Conservation (phyloP, 768 basidiomycete species). For the Psilocybe azurescens region DNA sequence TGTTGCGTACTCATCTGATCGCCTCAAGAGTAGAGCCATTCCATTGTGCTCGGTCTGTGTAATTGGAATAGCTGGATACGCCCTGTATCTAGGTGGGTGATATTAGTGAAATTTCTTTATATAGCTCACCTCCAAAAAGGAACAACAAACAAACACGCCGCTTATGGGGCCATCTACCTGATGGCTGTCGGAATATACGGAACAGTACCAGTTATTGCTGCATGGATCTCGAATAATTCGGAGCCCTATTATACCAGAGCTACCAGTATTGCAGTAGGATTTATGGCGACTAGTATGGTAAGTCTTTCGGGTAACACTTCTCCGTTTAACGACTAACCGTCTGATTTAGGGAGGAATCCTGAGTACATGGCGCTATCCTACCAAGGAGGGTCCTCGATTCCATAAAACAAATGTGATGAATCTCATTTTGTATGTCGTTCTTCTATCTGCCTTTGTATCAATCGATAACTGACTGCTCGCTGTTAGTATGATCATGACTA, state of each 20-base stretch:
- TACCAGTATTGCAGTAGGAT: conserved; percentile 36
- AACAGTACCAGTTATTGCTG: conserved; percentile 31
- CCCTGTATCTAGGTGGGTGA: conserved; percentile 32
- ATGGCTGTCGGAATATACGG: conserved; percentile 38
- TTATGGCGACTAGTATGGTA: conserved; percentile 38
- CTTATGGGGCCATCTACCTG: conserved; percentile 38
- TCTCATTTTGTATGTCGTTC: conserved; percentile 33
- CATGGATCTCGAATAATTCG: conserved; percentile 43
- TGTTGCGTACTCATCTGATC: conserved; percentile 31
- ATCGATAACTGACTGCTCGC: conserved; percentile 24
- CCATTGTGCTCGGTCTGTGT: conserved; percentile 26
- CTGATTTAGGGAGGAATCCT: conserved; percentile 37
- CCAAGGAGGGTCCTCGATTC: conserved; percentile 39
- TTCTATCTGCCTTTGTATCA: not conserved
- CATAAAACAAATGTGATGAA: conserved; percentile 39
- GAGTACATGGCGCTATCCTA: conserved; percentile 43
- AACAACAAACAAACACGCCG: conserved; percentile 25
- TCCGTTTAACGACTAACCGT: not conserved
- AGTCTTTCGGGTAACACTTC: conserved; percentile 7
- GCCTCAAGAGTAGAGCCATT: conserved; percentile 30
- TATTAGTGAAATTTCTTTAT: not conserved
- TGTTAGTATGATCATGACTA: conserved; percentile 16
- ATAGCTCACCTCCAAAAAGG: conserved; percentile 13
- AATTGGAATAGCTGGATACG: conserved; percentile 35
- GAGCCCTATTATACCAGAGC: conserved; percentile 40